Percentiles rank a stretch among this genome's conserved stretches.
phyloP scores from a whole-genome alignment of 129 eudicot species.

The Cynara cardunculus region DNA sequence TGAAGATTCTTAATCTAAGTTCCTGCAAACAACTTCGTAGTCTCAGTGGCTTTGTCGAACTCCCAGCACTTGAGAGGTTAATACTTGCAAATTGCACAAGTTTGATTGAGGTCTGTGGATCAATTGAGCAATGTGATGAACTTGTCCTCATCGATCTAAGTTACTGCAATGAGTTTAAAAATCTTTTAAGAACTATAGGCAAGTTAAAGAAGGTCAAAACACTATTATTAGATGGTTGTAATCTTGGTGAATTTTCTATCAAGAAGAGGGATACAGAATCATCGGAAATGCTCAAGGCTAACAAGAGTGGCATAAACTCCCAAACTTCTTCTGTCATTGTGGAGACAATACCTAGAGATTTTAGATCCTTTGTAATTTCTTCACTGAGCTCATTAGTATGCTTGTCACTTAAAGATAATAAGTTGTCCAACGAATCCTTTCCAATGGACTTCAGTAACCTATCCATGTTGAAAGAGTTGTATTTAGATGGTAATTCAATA shows the following conservation, averaged over 20 bases:
- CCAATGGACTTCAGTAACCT: constrained; percentile 3
- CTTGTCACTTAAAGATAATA: constrained; percentile 2
- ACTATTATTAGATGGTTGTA: background rate
- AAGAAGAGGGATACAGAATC: background rate
- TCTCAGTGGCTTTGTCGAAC: background rate
- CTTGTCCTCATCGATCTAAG: background rate
- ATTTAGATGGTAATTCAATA: background rate
- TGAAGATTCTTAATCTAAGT: background rate
- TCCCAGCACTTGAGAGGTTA: background rate
- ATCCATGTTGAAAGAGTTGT: background rate
- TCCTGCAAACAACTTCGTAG: background rate
- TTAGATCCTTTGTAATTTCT: background rate
- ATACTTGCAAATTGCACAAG: background rate
- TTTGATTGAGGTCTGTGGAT: background rate
- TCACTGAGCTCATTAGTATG: background rate
- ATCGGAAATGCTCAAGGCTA: background rate
- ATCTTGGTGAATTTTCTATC: background rate
- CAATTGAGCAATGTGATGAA: background rate
- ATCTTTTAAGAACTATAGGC: background rate
- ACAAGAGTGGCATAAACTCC: background rate
- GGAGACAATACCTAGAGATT: background rate
- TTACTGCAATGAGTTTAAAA: background rate
- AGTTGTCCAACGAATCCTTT: background rate
- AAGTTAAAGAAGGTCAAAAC: background rate
- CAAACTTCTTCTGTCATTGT: background rate